These are phyloP conservation scores for Curvularia spicifera DNA, from an alignment of 2,329 filamentous ascomycete species.

Conservation along the genomic window DNA sequence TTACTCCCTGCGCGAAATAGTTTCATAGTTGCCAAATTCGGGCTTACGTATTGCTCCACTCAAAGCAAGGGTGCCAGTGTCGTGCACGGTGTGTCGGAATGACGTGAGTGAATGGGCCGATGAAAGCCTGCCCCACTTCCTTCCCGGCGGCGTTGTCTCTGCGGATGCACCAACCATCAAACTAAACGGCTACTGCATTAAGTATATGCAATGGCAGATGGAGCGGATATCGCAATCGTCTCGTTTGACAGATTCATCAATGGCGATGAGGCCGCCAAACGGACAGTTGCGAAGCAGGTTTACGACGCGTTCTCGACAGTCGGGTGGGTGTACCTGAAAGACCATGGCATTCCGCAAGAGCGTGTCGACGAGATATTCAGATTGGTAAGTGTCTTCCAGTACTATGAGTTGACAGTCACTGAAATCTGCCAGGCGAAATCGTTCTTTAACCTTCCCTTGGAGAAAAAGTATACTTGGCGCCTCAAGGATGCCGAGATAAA, in stretches of 20 bases:
- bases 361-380: constrained; percentile 40
- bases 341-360: constrained; percentile 48
- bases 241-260: constrained; percentile 37
- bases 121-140: background rate
- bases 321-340: constrained; percentile 54
- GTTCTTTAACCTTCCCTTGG: constrained; percentile 46
- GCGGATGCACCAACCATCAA: background rate
- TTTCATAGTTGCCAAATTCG: too few species aligned
- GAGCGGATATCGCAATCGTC: constrained; percentile 32
- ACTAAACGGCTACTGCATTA: background rate
- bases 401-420: background rate
- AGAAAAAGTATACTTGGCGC: constrained; percentile 46
- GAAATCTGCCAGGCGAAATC: constrained; percentile 31
- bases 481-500: constrained; percentile 48
- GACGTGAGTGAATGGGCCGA: background rate
- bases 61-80: too few species aligned
- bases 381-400: constrained; percentile 25
- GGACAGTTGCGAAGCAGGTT: constrained; percentile 38
- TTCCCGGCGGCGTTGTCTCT: background rate
- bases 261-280: constrained; percentile 27
- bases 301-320: constrained; percentile 50
- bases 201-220: constrained; percentile 14
- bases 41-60: too few species aligned
- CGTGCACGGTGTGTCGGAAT: too few species aligned
- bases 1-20: too few species aligned